Conservation (phyloP, 768 basidiomycete genomes). For the Agrocybe praecox region DNA sequence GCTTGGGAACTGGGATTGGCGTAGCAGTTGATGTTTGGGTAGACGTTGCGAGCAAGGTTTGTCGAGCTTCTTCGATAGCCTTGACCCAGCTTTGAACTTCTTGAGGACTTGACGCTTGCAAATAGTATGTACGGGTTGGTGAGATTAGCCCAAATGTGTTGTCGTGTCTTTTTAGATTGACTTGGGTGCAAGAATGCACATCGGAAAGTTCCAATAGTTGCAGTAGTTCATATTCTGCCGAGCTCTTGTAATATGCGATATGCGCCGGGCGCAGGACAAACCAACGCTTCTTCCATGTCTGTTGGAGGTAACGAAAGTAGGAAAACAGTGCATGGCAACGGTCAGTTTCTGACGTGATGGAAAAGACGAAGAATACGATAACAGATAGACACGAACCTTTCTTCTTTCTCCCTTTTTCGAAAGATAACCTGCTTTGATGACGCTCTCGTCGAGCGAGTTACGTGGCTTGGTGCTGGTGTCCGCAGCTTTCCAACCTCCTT, state of each 20-base stretch:
- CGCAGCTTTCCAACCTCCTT: slow-evolving; percentile 64
- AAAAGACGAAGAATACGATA: neutral
- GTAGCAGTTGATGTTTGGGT: slow-evolving; percentile 55
- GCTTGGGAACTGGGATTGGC: slow-evolving; percentile 55
- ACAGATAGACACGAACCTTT: slow-evolving; percentile 63
- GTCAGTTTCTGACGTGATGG: neutral
- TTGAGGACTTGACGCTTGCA: slow-evolving; percentile 72
- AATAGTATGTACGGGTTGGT: slow-evolving; percentile 86
- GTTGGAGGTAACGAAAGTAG: slow-evolving; percentile 5
- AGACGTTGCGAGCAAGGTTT: slow-evolving; percentile 61
- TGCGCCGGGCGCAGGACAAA: slow-evolving; percentile 93
- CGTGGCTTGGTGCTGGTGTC: slow-evolving; percentile 43
- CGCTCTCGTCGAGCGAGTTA: slow-evolving; percentile 62
- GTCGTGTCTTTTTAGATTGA: slow-evolving; percentile 85
- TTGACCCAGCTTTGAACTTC: slow-evolving; percentile 85
- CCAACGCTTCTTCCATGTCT: slow-evolving; percentile 99
- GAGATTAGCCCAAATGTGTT: slow-evolving; percentile 94
- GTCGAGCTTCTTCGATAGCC: slow-evolving; percentile 78
- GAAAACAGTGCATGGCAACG: neutral
- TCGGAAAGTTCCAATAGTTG: slow-evolving; percentile 85
- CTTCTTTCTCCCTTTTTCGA: slow-evolving; percentile 98
- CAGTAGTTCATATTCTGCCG: slow-evolving; percentile 91
- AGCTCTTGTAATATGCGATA: slow-evolving; percentile 95
- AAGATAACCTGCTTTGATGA: slow-evolving; percentile 91
- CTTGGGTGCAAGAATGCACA: slow-evolving; percentile 87